Percentiles rank a stretch among this genome's conserved stretches.
phyloP scores from a whole-genome alignment of 441 rosid species.

The Raphanus hybrid region DNA sequence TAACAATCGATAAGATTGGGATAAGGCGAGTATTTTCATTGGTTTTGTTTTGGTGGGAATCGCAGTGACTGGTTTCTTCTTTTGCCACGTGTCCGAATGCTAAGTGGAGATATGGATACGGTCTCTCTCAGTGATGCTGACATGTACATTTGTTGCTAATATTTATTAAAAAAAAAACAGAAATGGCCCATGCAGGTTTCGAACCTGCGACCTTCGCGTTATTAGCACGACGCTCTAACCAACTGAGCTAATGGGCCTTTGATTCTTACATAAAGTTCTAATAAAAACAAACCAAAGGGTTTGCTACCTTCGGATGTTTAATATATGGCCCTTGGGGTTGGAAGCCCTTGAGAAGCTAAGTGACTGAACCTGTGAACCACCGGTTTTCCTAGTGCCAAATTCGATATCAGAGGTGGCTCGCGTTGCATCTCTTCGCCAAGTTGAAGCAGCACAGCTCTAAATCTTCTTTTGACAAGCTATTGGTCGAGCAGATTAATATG shows the following conservation, averaged over 20 bases:
- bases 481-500: background rate
- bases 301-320: too few species aligned
- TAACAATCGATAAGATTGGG: slow-evolving; percentile 30
- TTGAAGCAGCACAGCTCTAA: background rate
- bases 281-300: too few species aligned
- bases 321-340: too few species aligned
- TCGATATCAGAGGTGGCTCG: too few species aligned
- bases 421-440: too few species aligned
- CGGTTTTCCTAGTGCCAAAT: too few species aligned
- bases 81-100: slow-evolving; percentile 29
- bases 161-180: background rate
- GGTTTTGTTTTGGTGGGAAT: slow-evolving; percentile 24
- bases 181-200: slow-evolving; percentile 75
- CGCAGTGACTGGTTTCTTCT: slow-evolving; percentile 17
- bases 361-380: too few species aligned
- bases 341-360: too few species aligned
- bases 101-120: slow-evolving; percentile 18
- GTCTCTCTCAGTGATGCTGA: slow-evolving; percentile 17
- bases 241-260: slow-evolving; percentile 42
- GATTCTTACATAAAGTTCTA: too few species aligned
- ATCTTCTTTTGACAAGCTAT: background rate
- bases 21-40: slow-evolving; percentile 29
- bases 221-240: slow-evolving; percentile 82
- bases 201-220: slow-evolving; percentile 89
- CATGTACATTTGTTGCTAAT: background rate